Evolutionary conservation across 192 early-diverging fungal genomes (phyloP), one percentile per base, ranked within the genome.

Genomic region (Backusella parvicylindrica): DNA sequence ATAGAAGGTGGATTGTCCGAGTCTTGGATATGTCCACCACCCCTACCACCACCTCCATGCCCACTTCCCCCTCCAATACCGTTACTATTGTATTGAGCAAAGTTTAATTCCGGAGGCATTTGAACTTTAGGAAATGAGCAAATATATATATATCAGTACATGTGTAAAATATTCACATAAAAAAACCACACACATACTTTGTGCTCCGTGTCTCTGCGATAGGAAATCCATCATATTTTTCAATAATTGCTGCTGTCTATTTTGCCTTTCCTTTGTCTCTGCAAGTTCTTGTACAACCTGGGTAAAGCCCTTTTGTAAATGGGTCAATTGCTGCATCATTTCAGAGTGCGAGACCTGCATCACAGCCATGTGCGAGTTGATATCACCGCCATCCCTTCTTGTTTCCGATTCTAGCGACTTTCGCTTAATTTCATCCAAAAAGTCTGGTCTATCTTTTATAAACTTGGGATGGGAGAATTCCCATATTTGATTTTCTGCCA

Each of bases 401-500:
- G 69, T 94, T 91, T 94, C 92, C 15, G 92, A 89, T 69, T 96
- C 95, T 86, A 95, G 91, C 3, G 95, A 89, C 79, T 95, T 95
- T 65, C 95, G 88, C 81, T 95, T 95, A 79, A 97, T 97, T 72
- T 96, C 94, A 75, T 97, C 95, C 23, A 95, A 82, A 74, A 94
- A 78, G 77, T 93, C 91, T 3, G 92, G 87, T 11, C 89, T 85
- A 70, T 89, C 91, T 67, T 92, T 85, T 50, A 92, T 82, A 70
- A 94, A 95, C 73, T 93, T 93, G 80, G 91, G 87, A 64, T 95
- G 94, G 50, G 90, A 93, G 75, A 95, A 95, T 81, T 94, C 93
- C 94, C 94, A 95, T 75, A 95, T 92, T 76, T 95, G 94, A 82
- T 95, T 95, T 75, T 95, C 94, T 21, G 90, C 93, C 75, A 92